phyloP scores from a whole-genome alignment of 2,329 filamentous ascomycete genomes.

The Xylariaceae sp. region DNA sequence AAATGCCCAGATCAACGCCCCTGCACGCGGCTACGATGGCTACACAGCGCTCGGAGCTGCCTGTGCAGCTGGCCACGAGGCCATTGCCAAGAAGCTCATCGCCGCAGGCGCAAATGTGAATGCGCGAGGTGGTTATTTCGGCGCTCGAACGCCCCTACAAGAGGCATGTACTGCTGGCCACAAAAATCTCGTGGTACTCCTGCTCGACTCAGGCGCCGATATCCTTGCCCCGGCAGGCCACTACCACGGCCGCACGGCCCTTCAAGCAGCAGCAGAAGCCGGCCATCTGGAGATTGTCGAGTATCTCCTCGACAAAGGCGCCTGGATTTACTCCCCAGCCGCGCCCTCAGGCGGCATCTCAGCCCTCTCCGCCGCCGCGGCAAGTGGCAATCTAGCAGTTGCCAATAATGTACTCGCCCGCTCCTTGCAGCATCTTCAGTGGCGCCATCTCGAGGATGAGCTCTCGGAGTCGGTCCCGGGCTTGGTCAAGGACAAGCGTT shows the following conservation, averaged over 20 bases:
- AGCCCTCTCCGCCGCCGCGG: constrained; percentile 36
- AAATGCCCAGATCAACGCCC: constrained; percentile 28
- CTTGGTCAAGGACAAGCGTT: no score
- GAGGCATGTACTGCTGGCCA: constrained; percentile 29
- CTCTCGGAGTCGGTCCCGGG: no score
- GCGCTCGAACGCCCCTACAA: constrained; percentile 35
- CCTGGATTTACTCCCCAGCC: constrained; percentile 32
- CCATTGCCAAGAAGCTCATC: constrained; percentile 22
- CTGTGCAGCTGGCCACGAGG: constrained; percentile 24
- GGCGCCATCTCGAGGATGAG: no score
- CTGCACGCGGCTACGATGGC: constrained; percentile 25
- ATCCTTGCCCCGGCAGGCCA: constrained; percentile 28
- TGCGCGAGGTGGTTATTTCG: constrained; percentile 30
- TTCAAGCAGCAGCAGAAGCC: constrained; percentile 32
- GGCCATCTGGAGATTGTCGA: constrained; percentile 28
- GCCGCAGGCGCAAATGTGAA: constrained; percentile 23
- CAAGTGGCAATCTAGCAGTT: constrained; percentile 26
- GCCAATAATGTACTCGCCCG: constrained; percentile 12
- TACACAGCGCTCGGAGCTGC: constrained; percentile 31
- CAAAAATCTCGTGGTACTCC: constrained; percentile 19
- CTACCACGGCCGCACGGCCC: constrained; percentile 34
- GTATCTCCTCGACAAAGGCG: constrained; percentile 27
- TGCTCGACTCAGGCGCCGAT: constrained; percentile 22
- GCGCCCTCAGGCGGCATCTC: constrained; percentile 34
- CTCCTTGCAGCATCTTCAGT: no score